Evolutionary conservation across 441 rosid species (phyloP).

Genomic region (Populus hybrid): DNA sequence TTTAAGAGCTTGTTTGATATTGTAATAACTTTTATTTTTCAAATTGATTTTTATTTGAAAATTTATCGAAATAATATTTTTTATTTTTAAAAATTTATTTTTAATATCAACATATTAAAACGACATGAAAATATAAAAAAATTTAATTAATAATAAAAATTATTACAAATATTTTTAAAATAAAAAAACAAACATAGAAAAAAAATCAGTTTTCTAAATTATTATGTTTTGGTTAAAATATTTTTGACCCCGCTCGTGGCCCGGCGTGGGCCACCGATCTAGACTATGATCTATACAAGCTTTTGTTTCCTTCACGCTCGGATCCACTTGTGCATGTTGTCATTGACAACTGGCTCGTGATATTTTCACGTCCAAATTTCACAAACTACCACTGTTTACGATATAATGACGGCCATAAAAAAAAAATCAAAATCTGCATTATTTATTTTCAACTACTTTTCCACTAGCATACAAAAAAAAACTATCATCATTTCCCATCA

Average conservation of each 20-base stretch:
- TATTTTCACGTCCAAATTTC: background rate
- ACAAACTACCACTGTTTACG: background rate
- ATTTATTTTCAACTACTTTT: background rate
- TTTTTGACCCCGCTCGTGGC: no score
- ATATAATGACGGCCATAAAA: background rate
- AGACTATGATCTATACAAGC: background rate
- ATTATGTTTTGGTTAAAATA: no score
- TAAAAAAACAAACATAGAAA: no score
- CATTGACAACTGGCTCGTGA: background rate
- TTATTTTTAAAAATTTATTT: no score
- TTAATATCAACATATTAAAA: no score
- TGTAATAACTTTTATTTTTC: no score
- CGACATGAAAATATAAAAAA: no score
- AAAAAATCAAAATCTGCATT: background rate
- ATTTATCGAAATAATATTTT: no score
- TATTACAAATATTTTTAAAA: no score
- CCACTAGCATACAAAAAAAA: background rate
- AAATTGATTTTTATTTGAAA: no score
- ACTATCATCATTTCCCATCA: background rate
- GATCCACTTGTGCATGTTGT: background rate
- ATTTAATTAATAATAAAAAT: no score
- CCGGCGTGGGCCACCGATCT: background rate
- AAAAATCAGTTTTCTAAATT: no score
- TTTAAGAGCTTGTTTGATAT: accelerated
- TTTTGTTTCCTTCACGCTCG: background rate